Conservation (phyloP, 257 asterid genomes). For the Solanum chaucha region DNA sequence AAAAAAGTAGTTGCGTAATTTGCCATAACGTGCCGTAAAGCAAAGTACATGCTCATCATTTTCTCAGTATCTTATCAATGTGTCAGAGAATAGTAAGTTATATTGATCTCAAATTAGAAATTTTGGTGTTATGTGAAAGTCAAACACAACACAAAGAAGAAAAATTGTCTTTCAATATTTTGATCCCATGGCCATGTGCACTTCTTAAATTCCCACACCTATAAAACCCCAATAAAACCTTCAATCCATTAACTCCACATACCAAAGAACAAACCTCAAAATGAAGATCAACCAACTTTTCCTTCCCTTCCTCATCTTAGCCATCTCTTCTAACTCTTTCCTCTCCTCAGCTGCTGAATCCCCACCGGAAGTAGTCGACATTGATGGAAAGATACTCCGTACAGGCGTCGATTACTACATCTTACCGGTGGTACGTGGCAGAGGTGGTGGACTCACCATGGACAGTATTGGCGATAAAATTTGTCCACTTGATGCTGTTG, state of each 20-base stretch:
- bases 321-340: neutral
- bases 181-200: neutral
- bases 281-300: neutral
- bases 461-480: slow-evolving; percentile 10
- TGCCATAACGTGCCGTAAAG: neutral
- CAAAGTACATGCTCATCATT: neutral
- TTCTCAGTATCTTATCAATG: neutral
- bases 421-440: slow-evolving; percentile 39
- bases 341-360: slow-evolving; percentile 2
- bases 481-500: slow-evolving; percentile 39
- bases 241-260: neutral
- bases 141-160: neutral
- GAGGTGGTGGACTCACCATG: slow-evolving; percentile 61
- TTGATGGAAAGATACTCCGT: neutral
- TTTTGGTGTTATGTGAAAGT: neutral
- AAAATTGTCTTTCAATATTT: neutral
- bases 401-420: slow-evolving; percentile 19
- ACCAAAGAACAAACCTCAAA: neutral
- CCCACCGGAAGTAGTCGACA: neutral
- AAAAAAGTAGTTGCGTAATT: neutral
- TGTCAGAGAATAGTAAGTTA: neutral
- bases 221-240: neutral
- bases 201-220: neutral
- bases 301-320: neutral
- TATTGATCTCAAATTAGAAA: neutral